Evolutionary conservation across 768 basidiomycete species (phyloP), one percentile per base, ranked within the genome.

Genomic region (Auriscalpium orientale): DNA sequence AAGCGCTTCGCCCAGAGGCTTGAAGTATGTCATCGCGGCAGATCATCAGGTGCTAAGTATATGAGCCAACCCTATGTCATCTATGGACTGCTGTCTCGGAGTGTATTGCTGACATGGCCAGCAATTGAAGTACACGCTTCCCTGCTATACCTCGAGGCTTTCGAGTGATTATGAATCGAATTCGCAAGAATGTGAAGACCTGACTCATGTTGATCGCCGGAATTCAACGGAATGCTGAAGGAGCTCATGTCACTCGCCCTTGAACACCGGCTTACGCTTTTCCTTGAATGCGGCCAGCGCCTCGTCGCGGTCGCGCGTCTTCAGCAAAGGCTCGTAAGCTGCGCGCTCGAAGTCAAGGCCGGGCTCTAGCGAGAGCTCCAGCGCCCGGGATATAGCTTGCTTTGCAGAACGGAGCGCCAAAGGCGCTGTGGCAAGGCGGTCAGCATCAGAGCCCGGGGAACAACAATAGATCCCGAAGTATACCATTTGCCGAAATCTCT

Each of bases 281-380:
- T 89, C 88, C 63, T 78, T 84, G 74, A 95, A 97, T 13, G 94
- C 94, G 52, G 81, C 71, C 40, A 97, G 74, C 4, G 93, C 94
- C 70, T 98, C 94, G 7, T 78, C 61, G 18, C 94, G 81, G 68
- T 98, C 94, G 59, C 82, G 77, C 8, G 79, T 85, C 36, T 77
- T 75, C 20, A 97, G 74, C 18, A 98, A 76, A 3, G 81, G 78
- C 61, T 95, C 88, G 58, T 98, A 98, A 12, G 88, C 82, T 6
- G 84, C 83, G 37, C 89, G 78, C 69, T 97, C 94, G 59, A 95
- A 90, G 67, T 95, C 91, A n/a, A 98, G 78, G n/a, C 91, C 90
- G 56, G 84, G 79, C 70, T 94, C 91, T 8, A 95, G 72, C 3
- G 87, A 73, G 13, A 93, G 74, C 63, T 91, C 86, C n/a, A 79